A percentile compares a stretch with the other conserved stretches of the same genome.
Evolutionary conservation across 2,329 filamentous ascomycete species (phyloP).

Genomic region (Rhytidhysteron rufulum): DNA sequence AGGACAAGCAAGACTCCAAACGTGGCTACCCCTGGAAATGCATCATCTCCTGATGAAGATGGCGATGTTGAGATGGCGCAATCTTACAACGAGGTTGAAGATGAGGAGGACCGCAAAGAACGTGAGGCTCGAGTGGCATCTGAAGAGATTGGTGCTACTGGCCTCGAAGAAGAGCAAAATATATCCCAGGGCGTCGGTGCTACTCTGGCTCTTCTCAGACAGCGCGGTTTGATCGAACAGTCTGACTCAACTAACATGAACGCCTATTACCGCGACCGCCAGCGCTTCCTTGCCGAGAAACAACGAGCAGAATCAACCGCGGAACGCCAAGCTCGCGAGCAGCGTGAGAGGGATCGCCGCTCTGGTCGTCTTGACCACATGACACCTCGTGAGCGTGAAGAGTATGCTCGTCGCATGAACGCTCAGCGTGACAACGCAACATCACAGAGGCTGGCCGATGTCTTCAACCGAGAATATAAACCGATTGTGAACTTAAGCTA

Average conservation of each 20-base stretch:
- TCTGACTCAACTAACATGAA: slow-evolving; percentile 62
- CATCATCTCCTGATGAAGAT: slow-evolving; percentile 42
- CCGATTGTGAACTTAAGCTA: slow-evolving; percentile 90
- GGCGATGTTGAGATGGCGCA: slow-evolving; percentile 53
- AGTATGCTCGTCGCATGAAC: slow-evolving; percentile 84
- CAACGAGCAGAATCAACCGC: slow-evolving; percentile 72
- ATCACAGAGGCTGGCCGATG: slow-evolving; percentile 74
- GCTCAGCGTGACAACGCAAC: slow-evolving; percentile 81
- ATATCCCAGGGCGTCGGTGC: slow-evolving; percentile 76
- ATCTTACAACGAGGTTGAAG: slow-evolving; percentile 50
- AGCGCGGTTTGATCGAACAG: slow-evolving; percentile 75
- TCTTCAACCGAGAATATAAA: slow-evolving; percentile 84
- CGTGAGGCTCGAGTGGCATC: slow-evolving; percentile 42
- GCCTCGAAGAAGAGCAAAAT: slow-evolving; percentile 80
- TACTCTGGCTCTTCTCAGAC: slow-evolving; percentile 75
- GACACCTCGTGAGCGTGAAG: slow-evolving; percentile 87
- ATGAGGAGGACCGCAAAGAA: slow-evolving; percentile 42
- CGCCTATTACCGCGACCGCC: slow-evolving; percentile 63
- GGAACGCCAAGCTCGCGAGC: slow-evolving; percentile 71
- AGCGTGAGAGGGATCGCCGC: slow-evolving; percentile 83
- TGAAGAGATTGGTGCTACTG: slow-evolving; percentile 59
- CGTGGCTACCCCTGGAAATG: slow-evolving; percentile 19
- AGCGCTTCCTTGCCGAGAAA: slow-evolving; percentile 77
- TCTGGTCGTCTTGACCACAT: slow-evolving; percentile 81
- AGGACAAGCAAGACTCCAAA: slow-evolving; percentile 27